Percentiles rank a stretch among this genome's conserved stretches.
phyloP scores from a whole-genome alignment of 2,329 filamentous ascomycete species.

The Xylaria sp. region DNA sequence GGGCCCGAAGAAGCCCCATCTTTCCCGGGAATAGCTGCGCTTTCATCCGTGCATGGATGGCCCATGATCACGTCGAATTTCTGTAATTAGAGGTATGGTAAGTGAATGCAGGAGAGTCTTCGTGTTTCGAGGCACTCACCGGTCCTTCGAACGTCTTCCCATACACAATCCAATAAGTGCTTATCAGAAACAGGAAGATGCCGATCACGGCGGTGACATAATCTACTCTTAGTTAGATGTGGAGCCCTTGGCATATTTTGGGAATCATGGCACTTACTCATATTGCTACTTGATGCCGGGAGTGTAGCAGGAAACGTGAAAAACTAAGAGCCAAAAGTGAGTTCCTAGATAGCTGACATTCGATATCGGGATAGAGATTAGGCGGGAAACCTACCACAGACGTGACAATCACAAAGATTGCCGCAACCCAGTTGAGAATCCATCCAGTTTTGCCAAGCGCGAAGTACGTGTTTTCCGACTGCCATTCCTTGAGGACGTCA shows the following conservation, averaged over 20 bases:
- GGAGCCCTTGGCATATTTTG: not conserved
- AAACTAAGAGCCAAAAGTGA: slow-evolving; percentile 40
- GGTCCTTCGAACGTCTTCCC: slow-evolving; percentile 46
- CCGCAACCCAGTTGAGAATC: slow-evolving; percentile 48
- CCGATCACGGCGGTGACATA: slow-evolving; percentile 52
- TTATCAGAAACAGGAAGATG: slow-evolving; percentile 47
- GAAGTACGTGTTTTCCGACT: slow-evolving; percentile 44
- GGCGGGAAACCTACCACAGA: slow-evolving; percentile 45
- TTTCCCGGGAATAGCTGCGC: slow-evolving; percentile 1
- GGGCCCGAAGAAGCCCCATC: slow-evolving; percentile 27
- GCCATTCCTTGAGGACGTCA: slow-evolving; percentile 44
- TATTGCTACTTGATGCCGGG: slow-evolving; percentile 45
- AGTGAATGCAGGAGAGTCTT: not conserved
- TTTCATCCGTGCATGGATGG: slow-evolving; percentile 37
- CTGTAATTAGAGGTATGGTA: slow-evolving; percentile 29
- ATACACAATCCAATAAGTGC: slow-evolving; percentile 43
- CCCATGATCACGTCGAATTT: slow-evolving; percentile 46
- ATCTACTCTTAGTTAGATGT: slow-evolving; percentile 41
- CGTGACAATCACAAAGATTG: slow-evolving; percentile 53
- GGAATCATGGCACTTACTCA: slow-evolving; percentile 43
- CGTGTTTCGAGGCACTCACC: slow-evolving; percentile 35
- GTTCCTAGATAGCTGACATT: not conserved
- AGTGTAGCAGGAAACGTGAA: slow-evolving; percentile 48
- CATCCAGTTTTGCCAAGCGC: slow-evolving; percentile 47
- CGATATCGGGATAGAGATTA: not conserved